Evolutionary conservation across 2,329 filamentous ascomycete genomes (phyloP).

Genomic region (Epichloe glyceriae): DNA sequence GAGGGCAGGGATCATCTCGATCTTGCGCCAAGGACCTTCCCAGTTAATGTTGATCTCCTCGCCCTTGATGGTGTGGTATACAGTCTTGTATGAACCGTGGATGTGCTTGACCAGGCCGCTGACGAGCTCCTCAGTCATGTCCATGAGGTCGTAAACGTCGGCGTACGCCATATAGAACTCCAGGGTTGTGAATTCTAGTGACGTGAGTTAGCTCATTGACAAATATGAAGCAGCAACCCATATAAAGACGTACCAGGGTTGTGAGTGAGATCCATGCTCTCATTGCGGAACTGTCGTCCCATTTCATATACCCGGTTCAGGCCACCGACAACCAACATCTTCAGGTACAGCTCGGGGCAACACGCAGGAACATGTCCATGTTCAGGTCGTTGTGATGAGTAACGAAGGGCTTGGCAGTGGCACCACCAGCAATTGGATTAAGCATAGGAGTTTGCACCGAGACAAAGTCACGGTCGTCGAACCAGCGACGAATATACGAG

Average conservation of each 20-base stretch:
- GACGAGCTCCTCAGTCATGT: conserved; percentile 85
- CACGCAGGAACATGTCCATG: conserved; percentile 88
- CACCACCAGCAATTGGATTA: conserved; percentile 88
- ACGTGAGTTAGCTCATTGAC: background rate
- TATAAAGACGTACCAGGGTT: conserved; percentile 42
- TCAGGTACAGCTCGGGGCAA: conserved; percentile 91
- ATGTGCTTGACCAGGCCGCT: conserved; percentile 79
- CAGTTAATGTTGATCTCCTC: conserved; percentile 90
- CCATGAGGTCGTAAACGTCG: conserved; percentile 71
- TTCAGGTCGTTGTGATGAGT: conserved; percentile 94
- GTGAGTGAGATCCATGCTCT: conserved; percentile 62
- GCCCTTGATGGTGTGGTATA: conserved; percentile 74
- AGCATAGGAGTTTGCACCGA: conserved; percentile 98
- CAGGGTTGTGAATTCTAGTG: conserved; percentile 81
- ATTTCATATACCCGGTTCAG: conserved; percentile 93
- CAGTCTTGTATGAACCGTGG: conserved; percentile 73
- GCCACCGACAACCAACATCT: conserved; percentile 90
- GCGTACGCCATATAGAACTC: conserved; percentile 96
- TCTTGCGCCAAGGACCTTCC: conserved; percentile 82
- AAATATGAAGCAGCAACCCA: too few relatives aligned
- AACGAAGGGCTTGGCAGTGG: conserved; percentile 83
- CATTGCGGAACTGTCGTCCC: conserved; percentile 90
- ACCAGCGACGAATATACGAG: conserved; percentile 76
- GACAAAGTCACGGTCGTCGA: conserved; percentile 77
- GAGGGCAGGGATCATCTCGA: conserved; percentile 81